phyloP scores from a whole-genome alignment of 192 early-diverging fungal species.

The Rhizoclosmatium sp. region DNA sequence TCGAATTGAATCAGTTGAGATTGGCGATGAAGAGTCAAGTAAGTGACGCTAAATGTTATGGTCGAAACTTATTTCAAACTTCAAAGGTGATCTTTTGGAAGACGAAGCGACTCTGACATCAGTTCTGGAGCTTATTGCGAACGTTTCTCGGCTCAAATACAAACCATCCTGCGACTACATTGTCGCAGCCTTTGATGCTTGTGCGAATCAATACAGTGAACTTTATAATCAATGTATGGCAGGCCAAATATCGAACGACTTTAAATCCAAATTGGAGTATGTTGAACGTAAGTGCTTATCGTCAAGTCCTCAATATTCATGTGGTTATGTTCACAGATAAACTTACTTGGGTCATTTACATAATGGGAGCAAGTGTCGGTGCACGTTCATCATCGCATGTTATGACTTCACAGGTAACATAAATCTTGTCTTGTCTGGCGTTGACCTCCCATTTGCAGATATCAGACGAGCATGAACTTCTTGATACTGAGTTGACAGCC shows the following conservation, averaged over 20 bases:
- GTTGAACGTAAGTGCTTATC: slow-evolving; percentile 11
- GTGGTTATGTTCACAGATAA: slow-evolving; percentile 49
- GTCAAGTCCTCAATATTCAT: neutral
- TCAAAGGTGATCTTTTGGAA: slow-evolving; percentile 62
- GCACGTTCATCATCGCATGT: slow-evolving; percentile 56
- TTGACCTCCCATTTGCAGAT: slow-evolving; percentile 68
- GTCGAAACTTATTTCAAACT: neutral
- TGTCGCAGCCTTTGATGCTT: slow-evolving; percentile 61
- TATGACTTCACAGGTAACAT: no score
- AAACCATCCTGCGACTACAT: slow-evolving; percentile 61
- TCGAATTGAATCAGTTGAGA: slow-evolving; percentile 58
- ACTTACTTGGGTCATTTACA: slow-evolving; percentile 84
- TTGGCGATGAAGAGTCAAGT: slow-evolving; percentile 62
- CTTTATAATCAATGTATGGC: neutral
- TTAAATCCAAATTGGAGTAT: neutral
- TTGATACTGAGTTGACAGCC: slow-evolving; percentile 64
- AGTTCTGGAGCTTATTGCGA: slow-evolving; percentile 73
- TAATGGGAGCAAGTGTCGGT: slow-evolving; percentile 72
- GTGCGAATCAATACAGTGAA: slow-evolving; percentile 67
- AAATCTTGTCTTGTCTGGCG: slow-evolving; percentile 10
- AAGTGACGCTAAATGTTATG: slow-evolving; percentile 7
- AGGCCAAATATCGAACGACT: slow-evolving; percentile 6
- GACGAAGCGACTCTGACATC: slow-evolving; percentile 74
- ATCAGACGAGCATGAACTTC: slow-evolving; percentile 79
- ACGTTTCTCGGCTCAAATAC: slow-evolving; percentile 74